A percentile compares a stretch with the other conserved stretches of the same genome.
Conservation (phyloP, 805 yeast genomes). For the Ogataea parapolymorpha region DNA sequence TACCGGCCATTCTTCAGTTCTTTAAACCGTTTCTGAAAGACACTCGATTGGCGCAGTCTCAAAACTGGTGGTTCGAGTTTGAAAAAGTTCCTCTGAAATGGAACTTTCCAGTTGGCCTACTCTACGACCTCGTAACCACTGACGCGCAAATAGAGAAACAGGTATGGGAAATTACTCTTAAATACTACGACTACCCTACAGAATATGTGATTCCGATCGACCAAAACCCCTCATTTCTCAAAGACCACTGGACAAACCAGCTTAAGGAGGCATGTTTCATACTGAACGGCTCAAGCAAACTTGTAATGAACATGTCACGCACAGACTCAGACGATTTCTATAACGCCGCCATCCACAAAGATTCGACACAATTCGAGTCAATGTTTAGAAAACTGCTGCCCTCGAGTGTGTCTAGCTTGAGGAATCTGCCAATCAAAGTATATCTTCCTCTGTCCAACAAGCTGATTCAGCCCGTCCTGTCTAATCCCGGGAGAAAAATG, state of each 20-base stretch:
- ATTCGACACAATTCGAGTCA: conserved; percentile 23
- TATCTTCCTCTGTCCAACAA: conserved; percentile 38
- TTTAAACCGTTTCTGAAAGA: conserved; percentile 34
- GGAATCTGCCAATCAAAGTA: conserved; percentile 47
- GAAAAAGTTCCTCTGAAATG: conserved; percentile 66
- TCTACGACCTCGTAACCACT: conserved; percentile 44
- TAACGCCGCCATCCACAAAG: conserved; percentile 36
- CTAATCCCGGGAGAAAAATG: conserved; percentile 10
- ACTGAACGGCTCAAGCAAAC: conserved; percentile 71
- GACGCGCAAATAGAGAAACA: conserved; percentile 9
- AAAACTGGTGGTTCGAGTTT: conserved; percentile 62
- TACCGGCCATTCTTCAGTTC: conserved; percentile 36
- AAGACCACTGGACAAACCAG: conserved; percentile 66
- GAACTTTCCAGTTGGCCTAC: conserved; percentile 73
- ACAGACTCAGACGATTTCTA: conserved; percentile 57
- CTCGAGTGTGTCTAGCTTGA: conserved; percentile 21
- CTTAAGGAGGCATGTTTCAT: conserved; percentile 80
- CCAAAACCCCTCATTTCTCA: conserved; percentile 29
- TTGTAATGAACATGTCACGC: conserved; percentile 73
- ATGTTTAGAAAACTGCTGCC: conserved; percentile 29
- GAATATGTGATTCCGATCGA: conserved; percentile 41
- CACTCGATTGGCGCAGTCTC: conserved; percentile 14
- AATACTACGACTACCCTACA: conserved; percentile 40
- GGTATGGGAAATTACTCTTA: conserved; percentile 47
- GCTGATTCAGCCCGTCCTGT: conserved; percentile 33